A percentile compares a stretch with the other conserved stretches of the same genome.
Conservation (phyloP, 2,329 filamentous ascomycete species). For the Trichoderma afroharzianum region DNA sequence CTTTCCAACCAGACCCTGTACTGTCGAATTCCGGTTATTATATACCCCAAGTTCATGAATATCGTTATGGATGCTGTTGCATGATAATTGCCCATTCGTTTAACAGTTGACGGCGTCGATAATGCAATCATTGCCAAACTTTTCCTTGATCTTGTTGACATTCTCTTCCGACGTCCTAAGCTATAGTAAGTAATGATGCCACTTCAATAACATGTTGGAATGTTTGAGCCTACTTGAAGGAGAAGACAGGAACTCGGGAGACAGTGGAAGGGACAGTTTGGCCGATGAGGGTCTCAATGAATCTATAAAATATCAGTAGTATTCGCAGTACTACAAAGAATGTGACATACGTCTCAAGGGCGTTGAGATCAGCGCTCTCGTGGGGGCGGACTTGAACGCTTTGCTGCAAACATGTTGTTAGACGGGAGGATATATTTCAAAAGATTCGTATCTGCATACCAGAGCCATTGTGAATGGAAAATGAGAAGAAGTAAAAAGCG, state of each 20-base stretch:
- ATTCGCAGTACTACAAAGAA: background rate
- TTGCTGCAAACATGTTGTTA: background rate
- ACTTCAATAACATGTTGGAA: background rate
- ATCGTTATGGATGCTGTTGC: background rate
- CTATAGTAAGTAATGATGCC: background rate
- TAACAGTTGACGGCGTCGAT: background rate
- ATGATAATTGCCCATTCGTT: background rate
- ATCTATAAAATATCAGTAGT: background rate
- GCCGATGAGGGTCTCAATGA: background rate
- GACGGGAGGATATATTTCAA: background rate
- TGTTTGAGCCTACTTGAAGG: background rate
- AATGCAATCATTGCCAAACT: background rate
- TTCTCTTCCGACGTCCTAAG: conserved; percentile 2
- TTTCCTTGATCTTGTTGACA: background rate
- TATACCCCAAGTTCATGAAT: background rate
- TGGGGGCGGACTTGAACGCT: background rate
- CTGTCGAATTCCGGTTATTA: background rate
- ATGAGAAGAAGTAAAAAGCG: no score
- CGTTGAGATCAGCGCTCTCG: background rate
- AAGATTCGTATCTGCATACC: background rate
- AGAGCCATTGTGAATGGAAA: background rate
- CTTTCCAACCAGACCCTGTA: background rate
- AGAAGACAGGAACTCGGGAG: background rate
- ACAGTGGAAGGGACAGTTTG: background rate
- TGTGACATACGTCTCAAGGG: background rate